Base-by-base conservation (phyloP, 1,284 basidiomycete genomes). In the Naganishia sp. region DNA sequence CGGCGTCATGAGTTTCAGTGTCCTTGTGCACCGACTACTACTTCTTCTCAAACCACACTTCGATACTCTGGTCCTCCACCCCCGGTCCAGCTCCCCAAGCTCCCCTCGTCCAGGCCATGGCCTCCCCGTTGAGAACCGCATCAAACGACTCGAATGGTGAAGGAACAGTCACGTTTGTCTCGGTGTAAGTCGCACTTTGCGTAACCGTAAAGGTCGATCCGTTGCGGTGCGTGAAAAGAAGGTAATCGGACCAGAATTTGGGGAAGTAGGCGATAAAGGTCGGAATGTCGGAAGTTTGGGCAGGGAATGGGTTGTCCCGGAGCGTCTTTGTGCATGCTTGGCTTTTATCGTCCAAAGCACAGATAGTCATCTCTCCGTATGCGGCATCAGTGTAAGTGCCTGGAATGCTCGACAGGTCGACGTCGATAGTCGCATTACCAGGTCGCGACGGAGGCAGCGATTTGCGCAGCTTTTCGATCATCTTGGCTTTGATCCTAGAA, bases 1-100 rank as follows among this genome's bases (percentile, higher is more conserved):
- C 5, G 28, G 28, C 28, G 28, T 28, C 28, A 28, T 28, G 28
- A 28, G 3, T 39, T 9, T 39, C 13, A 39, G 7, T 39, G 7
- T 39, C 35, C 7, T 10, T 39, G 13, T 39, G 1, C 35, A 10
- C 35, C 35, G 7, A 39, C 35, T 39, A 39, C 55, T 35, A 13
- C 3, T 51, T n/a, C 55, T 60, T 63, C n/a, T 51, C 63, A 49
- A 71, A 73, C 71, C 71, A 75, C 1, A 74, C 70, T 66, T 74
- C 74, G 2, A 69, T 66, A 23, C 54, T 46, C 43, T 69, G 58
- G 42, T 72, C 54, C 41, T 57, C 25, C 0, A 67, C 71, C 7
- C 66, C 63, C 18, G 18, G 31, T 21, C 70, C 68, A 39, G 62
- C 54, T 45, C 73, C 67, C 72, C 74, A 75, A 17, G 67, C 64